Evolutionary conservation across 352 stramenopile genomes (phyloP).

Genomic region (Pythium phragmiticola): DNA sequence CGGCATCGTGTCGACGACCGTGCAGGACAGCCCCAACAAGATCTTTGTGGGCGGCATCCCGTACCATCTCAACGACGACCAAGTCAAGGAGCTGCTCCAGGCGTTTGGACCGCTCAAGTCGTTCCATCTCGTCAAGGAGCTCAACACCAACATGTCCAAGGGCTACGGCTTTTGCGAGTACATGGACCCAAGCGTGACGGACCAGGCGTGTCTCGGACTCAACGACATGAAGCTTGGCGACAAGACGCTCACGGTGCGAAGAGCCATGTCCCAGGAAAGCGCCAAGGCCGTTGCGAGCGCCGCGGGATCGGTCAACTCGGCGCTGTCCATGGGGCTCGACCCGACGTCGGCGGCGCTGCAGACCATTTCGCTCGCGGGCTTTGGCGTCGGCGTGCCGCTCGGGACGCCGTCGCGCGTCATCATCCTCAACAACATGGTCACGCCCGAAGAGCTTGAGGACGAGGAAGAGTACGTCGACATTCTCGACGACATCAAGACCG

Average conservation of each 20-base stretch:
- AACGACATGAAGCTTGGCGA: slow-evolving; percentile 95
- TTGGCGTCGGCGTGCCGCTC: slow-evolving; percentile 44
- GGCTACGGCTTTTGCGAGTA: slow-evolving; percentile 99
- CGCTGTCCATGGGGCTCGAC: slow-evolving; percentile 63
- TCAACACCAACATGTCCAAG: slow-evolving; percentile 90
- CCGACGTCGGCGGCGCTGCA: slow-evolving; percentile 66
- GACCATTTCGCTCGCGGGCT: slow-evolving; percentile 59
- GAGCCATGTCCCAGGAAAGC: slow-evolving; percentile 80
- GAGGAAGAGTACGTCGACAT: slow-evolving; percentile 96
- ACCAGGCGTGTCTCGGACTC: slow-evolving; percentile 91
- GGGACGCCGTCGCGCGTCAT: slow-evolving; percentile 84
- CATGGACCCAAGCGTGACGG: slow-evolving; percentile 88
- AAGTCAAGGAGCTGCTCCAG: slow-evolving; percentile 94
- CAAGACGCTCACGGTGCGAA: slow-evolving; percentile 89
- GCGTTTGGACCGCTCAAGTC: slow-evolving; percentile 94
- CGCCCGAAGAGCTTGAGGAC: slow-evolving; percentile 93
- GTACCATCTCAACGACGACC: slow-evolving; percentile 95
- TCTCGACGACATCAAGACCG: slow-evolving; percentile 94
- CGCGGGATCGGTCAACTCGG: slow-evolving; percentile 66
- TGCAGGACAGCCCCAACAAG: slow-evolving; percentile 97
- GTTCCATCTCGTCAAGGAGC: slow-evolving; percentile 97
- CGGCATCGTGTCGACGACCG: slow-evolving; percentile 94
- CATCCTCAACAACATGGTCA: slow-evolving; percentile 98
- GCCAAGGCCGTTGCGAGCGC: slow-evolving; percentile 61
- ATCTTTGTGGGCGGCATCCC: slow-evolving; percentile 98